A percentile compares a stretch with the other conserved stretches of the same genome.
phyloP scores from a whole-genome alignment of 257 asterid species.

The Ehretia macrophylla region DNA sequence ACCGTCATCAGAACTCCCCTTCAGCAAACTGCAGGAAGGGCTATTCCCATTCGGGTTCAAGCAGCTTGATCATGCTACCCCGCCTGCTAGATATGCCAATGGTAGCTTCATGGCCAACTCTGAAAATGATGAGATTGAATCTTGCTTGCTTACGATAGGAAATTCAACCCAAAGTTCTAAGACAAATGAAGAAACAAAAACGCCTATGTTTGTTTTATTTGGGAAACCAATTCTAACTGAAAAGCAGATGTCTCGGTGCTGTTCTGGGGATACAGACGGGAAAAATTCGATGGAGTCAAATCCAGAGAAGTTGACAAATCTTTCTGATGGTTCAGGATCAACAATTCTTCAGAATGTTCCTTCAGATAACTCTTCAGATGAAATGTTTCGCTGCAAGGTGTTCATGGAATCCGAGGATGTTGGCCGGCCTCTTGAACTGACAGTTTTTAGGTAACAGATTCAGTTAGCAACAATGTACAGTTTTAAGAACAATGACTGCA shows the following conservation, averaged over 20 bases:
- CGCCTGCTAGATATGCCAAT: slow-evolving; percentile 8
- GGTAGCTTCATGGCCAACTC: slow-evolving; percentile 11
- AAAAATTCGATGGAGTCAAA: slow-evolving; percentile 30
- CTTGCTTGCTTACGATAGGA: slow-evolving; percentile 43
- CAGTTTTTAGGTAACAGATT: slow-evolving; percentile 6
- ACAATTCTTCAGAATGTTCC: slow-evolving; percentile 40
- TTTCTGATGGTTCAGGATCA: slow-evolving; percentile 58
- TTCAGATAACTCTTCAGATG: slow-evolving; percentile 39
- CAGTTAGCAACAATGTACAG: not conserved
- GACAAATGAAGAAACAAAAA: slow-evolving; percentile 20
- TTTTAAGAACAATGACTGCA: not conserved
- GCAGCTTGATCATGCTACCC: slow-evolving; percentile 28
- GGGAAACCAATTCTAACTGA: slow-evolving; percentile 69
- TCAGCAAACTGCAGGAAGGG: slow-evolving; percentile 47
- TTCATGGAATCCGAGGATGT: slow-evolving; percentile 45
- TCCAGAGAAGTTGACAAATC: slow-evolving; percentile 30
- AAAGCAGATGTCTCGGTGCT: slow-evolving; percentile 50
- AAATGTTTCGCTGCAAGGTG: slow-evolving; percentile 53
- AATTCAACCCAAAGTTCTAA: slow-evolving; percentile 19
- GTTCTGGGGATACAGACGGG: slow-evolving; percentile 27
- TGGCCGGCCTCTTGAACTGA: slow-evolving; percentile 43
- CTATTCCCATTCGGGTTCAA: slow-evolving; percentile 40
- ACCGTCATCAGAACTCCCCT: slow-evolving; percentile 39
- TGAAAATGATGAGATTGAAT: slow-evolving; percentile 19
- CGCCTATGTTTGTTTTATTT: slow-evolving; percentile 45